Evolutionary conservation across 225 moss, liverwort and hornwort genomes (phyloP).

Genomic region (Neckera pumila): DNA sequence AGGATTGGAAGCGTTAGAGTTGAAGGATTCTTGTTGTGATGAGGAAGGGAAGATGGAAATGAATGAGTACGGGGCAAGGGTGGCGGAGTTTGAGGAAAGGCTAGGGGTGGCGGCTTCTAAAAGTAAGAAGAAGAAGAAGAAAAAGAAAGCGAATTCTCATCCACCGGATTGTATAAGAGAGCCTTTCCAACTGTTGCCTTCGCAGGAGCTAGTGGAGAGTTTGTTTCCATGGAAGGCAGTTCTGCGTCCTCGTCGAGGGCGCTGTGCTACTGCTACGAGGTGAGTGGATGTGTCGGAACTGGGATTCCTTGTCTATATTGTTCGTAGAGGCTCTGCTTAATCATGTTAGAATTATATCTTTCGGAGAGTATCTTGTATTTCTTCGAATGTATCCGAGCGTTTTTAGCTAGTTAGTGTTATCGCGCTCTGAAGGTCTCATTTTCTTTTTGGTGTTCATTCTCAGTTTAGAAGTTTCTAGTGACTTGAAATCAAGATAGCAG

Average conservation of each 20-base stretch:
- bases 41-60: not conserved
- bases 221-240: slow-evolving; percentile 56
- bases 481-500: not conserved
- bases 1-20: not conserved
- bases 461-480: not conserved
- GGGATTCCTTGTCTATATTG: not conserved
- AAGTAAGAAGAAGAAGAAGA: slow-evolving; percentile 45
- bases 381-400: not conserved
- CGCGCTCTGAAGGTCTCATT: not conserved
- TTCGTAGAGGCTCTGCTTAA: not conserved
- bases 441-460: not conserved
- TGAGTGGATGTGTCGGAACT: not conserved
- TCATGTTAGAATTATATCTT: not conserved
- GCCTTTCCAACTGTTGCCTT: slow-evolving; percentile 24
- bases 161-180: not conserved
- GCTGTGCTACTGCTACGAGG: slow-evolving; percentile 70
- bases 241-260: slow-evolving; percentile 34
- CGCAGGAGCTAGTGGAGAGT: slow-evolving; percentile 50
- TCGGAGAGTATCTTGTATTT: not conserved
- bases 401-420: not conserved
- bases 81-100: not conserved
- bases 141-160: slow-evolving; percentile 18
- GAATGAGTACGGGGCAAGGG: not conserved
- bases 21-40: not conserved
- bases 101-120: not conserved